Percentiles rank a stretch among this genome's conserved stretches.
These are phyloP conservation scores for Rosa lucieae DNA, from an alignment of 306 rosid genomes.

Conservation along the genomic window DNA sequence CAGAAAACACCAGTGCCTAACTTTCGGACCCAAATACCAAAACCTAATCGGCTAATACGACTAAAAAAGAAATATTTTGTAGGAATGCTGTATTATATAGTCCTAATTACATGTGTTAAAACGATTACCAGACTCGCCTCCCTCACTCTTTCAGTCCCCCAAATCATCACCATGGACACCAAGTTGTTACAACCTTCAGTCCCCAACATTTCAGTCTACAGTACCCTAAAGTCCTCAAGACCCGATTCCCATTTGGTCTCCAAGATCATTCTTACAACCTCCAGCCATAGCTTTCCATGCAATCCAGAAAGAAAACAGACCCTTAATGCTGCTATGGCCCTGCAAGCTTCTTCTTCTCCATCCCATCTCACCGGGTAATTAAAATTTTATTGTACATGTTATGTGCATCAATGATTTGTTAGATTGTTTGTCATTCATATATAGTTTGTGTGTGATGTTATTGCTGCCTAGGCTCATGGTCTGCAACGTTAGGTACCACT, in stretches of 20 bases:
- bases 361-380: constrained; percentile 28
- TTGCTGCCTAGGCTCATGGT: background rate
- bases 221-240: background rate
- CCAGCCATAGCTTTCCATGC: background rate
- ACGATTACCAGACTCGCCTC: background rate
- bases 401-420: background rate
- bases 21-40: background rate
- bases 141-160: too few relatives aligned
- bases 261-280: constrained; percentile 5
- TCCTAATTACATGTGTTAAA: background rate
- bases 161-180: constrained; percentile 32
- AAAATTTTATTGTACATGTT: background rate
- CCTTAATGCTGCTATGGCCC: background rate
- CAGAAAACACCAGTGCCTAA: background rate
- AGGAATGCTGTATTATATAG: background rate
- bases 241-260: constrained; percentile 13
- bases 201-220: constrained; percentile 11
- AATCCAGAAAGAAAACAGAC: background rate
- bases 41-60: background rate
- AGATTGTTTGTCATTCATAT: background rate
- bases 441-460: background rate
- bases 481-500: background rate
- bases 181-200: constrained; percentile 13
- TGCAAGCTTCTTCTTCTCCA: constrained; percentile 24
- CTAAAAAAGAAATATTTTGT: too few relatives aligned